Base-by-base conservation (phyloP, 2,329 filamentous ascomycete genomes). In the Berkeleyomyces basicola region DNA sequence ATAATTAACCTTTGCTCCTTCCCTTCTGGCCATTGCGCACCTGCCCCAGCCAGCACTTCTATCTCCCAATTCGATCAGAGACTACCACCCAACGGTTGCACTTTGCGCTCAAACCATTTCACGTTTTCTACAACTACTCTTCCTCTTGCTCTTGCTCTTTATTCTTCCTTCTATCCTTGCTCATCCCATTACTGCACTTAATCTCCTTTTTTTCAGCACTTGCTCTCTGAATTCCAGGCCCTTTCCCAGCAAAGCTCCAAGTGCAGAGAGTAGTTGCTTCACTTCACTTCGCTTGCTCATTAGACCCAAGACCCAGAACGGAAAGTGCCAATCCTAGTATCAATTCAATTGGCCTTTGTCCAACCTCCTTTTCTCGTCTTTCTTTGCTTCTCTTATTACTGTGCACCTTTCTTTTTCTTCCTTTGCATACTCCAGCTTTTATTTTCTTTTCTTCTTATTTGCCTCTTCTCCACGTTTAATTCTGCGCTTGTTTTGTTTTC, bases 341-440 rank as follows among this genome's bases (percentile, higher is more conserved):
- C 23, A 23, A 23, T 23, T 23, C 23, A 23, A 23, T 23, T n/a
- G 46, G 40, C 58, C 58, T n/a, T 59, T 40, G 14, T 44, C 58
- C 58, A 47, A 61, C 43, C 59, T 61, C 47, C 59, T 61, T 51
- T 61, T 61, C 59, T 33, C 43, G 11, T 3, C 36, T 46, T 31
- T 39, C 31, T 37, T 51, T 51, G 23, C 37, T 39, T 40, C 23
- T 51, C 3, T 40, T 43, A 7, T 39, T n/a, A 16, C 23, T 23
- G 23, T 23, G 23, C 23, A 23, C 23, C 23, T 53, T 33, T 51
- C 36, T 31, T 16, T 55, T 42, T 55, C 14, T 11, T 39, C 33
- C 51, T 36, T 39, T 40, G 23, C 23, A 23, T 23, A 23, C 23
- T 23, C 23, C 23, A 23, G 23, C 23, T 23, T 36, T 58, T 37